These are phyloP conservation scores for Suillus brevipes DNA, from an alignment of 768 basidiomycete species.

Conservation along the genomic window DNA sequence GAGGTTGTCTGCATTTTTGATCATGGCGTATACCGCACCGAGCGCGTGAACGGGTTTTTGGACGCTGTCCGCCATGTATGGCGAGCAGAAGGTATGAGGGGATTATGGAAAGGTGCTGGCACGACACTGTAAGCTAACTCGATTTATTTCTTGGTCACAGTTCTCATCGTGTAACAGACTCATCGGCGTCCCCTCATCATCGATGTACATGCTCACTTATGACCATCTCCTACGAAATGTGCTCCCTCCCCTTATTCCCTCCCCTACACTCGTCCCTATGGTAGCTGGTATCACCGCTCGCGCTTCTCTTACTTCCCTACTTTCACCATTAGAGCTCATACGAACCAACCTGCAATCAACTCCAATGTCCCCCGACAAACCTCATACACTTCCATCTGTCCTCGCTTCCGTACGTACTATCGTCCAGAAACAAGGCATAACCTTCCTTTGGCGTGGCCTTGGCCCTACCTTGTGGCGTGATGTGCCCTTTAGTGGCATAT, in stretches of 20 bases:
- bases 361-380: slow-evolving; percentile 64
- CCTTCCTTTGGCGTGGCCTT: slow-evolving; percentile 86
- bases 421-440: slow-evolving; percentile 62
- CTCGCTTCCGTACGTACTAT: slow-evolving; percentile 59
- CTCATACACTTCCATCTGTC: slow-evolving; percentile 78
- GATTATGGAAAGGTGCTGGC: slow-evolving; percentile 94
- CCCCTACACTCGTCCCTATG: slow-evolving; percentile 61
- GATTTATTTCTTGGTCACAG: neutral
- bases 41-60: slow-evolving; percentile 81
- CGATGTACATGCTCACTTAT: slow-evolving; percentile 94
- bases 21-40: slow-evolving; percentile 63
- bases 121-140: slow-evolving; percentile 72
- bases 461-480: slow-evolving; percentile 95
- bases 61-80: slow-evolving; percentile 82
- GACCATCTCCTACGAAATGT: slow-evolving; percentile 75
- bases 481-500: slow-evolving; percentile 95
- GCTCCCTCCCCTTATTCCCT: slow-evolving; percentile 62
- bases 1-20: slow-evolving; percentile 82
- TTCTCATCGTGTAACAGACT: slow-evolving; percentile 46
- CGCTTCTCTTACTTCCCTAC: slow-evolving; percentile 71
- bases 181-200: slow-evolving; percentile 90
- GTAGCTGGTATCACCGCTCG: slow-evolving; percentile 82
- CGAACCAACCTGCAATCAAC: slow-evolving; percentile 94
- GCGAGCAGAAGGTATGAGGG: slow-evolving; percentile 77
- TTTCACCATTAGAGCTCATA: slow-evolving; percentile 89